These are phyloP conservation scores for Coprinopsis cinerea DNA, from an alignment of 768 basidiomycete species.

Conservation along the genomic window DNA sequence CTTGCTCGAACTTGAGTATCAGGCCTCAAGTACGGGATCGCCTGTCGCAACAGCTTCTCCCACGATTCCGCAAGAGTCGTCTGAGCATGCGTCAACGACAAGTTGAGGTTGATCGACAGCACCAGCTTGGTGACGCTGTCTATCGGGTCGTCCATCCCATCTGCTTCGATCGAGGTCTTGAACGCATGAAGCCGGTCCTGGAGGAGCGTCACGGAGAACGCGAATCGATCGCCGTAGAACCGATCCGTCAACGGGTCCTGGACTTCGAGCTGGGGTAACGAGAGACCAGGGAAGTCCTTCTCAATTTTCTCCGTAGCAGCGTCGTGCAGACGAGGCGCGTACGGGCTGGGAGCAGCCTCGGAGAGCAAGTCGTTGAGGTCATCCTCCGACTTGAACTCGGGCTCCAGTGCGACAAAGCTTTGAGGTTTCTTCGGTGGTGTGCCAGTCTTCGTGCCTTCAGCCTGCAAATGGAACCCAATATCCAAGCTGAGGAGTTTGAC, in stretches of 20 bases:
- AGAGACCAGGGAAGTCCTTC: slow-evolving; percentile 50
- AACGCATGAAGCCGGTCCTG: slow-evolving; percentile 57
- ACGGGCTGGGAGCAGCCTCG: slow-evolving; percentile 66
- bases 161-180: slow-evolving; percentile 23
- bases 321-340: slow-evolving; percentile 70
- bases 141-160: slow-evolving; percentile 34
- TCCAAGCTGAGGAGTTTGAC: slow-evolving; percentile 72
- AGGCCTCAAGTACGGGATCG: slow-evolving; percentile 57
- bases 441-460: slow-evolving; percentile 22
- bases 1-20: slow-evolving; percentile 50
- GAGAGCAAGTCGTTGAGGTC: slow-evolving; percentile 59
- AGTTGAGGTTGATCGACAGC: slow-evolving; percentile 77
- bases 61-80: slow-evolving; percentile 70
- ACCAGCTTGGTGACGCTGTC: slow-evolving; percentile 53
- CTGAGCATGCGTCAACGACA: slow-evolving; percentile 80
- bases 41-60: slow-evolving; percentile 63
- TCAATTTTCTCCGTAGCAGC: slow-evolving; percentile 45
- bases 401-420: slow-evolving; percentile 55
- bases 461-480: slow-evolving; percentile 53
- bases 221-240: slow-evolving; percentile 74
- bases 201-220: slow-evolving; percentile 59
- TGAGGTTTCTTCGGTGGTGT: slow-evolving; percentile 41
- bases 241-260: slow-evolving; percentile 62
- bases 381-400: slow-evolving; percentile 55
- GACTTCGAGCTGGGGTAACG: slow-evolving; percentile 56